Evolutionary conservation across 2,329 filamentous ascomycete genomes (phyloP), one percentile per base, ranked within the genome.

Genomic region (Cephalotrichum gorgonifer): DNA sequence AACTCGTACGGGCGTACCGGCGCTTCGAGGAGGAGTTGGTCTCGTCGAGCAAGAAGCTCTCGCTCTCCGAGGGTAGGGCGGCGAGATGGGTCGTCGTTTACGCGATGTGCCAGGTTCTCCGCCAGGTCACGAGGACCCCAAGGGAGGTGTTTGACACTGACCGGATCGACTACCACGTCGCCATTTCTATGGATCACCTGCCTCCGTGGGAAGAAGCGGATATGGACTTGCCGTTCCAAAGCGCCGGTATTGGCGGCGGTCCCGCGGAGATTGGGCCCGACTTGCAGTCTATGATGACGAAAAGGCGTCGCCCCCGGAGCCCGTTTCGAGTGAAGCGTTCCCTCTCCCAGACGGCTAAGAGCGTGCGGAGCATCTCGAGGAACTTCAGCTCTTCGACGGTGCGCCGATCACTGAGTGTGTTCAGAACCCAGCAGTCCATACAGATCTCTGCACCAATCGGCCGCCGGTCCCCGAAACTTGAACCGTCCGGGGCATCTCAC

Each of bases 11-110:
- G 47, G 79, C 81, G 1, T 93, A 89, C 57, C 72, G 78, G 3
- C 71, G 70, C 3, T 91, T 90, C 50, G 87, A 93, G 58, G 76
- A 79, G 47, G 73, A 79, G 6, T 72, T 70, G 7, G 61, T 75
- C 20, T 64, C 65, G 1, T 70, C 74, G 2, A 66, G 69, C 20
- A 80, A 80, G 31, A 81, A 78, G 57, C 39, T 68, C 2, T 64
- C 64, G 0, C 65, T 79, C 11, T 69, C 74, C 8, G 86, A 91
- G 54, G 85, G 79, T 1, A 79, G 87, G 38, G 90, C 88, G 62
- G 76, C 89, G 15, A 75, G 86, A 35, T 93, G 86, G 86, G 77
- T 90, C 27, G 60, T 90, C 31, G 74, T 91, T 6, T 91, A 91
- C 57, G 75, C 80, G 17, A 74, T 80, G 3, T 75, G 88, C 50